Base-by-base conservation (phyloP, 1,139 yeast species). In the Suhomyces chickasaworum region DNA sequence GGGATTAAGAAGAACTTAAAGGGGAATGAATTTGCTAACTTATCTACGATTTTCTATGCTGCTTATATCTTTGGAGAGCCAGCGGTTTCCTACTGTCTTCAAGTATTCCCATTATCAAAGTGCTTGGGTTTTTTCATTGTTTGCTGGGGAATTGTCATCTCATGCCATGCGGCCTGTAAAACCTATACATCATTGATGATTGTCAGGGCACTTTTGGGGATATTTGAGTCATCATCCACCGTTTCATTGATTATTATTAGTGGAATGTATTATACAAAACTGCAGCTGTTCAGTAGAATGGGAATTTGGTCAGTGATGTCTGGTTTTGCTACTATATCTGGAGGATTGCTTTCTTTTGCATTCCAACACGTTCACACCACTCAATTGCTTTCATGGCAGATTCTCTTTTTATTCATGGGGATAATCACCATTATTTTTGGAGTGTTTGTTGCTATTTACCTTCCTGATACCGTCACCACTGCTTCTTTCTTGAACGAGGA, bases 61-160 rank as follows among this genome's bases (percentile, higher is more conserved):
- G 77, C 80, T 1, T 76, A 75, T 50, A 70, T 78, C 39, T 66
- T 74, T 38, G 78, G 76, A 27, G 80, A 74, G 44, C 78, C 81
- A 1, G 50, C 76, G 25, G 66, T 71, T 25, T 66, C 75, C 0
- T 56, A 64, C 44, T 58, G 64, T 29, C 64, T 75, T 41, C 79
- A 74, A 50, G 63, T 57, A 45, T 61, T 68, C 29, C 73, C 78
- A 1, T 61, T 71, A 37, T 70, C 76, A 7, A 71, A 72, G 50
- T 58, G 73, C n/a, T 58, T 73, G 33, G 69, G 73, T 0, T 47
- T 57, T 3, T 68, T 68, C 43, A 68, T 75, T 21, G 53, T 70
- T 2, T 54, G 66, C 30, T 75, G 80, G 79, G 80, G 80, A 3
- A 53, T 70, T 1, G 65, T 73, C 3, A 68, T 71, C 8, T 56